These are phyloP conservation scores for Acanthamoeba quina DNA, from an alignment of 208 protist species.

Conservation along the genomic window DNA sequence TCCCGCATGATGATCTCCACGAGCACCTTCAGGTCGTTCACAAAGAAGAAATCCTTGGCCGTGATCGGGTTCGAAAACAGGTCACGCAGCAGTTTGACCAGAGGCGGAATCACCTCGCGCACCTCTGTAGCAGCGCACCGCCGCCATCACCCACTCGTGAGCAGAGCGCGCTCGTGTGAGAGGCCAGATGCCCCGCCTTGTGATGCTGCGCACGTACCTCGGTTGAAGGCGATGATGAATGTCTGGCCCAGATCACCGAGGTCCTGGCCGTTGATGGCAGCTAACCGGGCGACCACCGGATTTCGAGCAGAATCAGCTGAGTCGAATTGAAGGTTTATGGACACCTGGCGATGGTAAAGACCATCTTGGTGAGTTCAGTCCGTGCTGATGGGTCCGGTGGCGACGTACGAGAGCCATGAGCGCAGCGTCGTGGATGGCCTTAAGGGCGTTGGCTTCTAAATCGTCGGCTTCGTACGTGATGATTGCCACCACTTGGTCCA, in stretches of 20 bases:
- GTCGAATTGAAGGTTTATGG: not conserved
- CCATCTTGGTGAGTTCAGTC: too few relatives aligned
- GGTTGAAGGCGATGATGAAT: constrained; percentile 50
- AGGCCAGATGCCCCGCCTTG: too few relatives aligned
- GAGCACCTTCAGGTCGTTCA: constrained; percentile 59
- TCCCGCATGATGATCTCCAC: constrained; percentile 64
- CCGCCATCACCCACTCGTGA: too few relatives aligned
- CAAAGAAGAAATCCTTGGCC: constrained; percentile 44
- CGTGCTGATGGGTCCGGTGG: not conserved
- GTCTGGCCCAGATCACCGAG: constrained; percentile 13
- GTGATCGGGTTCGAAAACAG: constrained; percentile 18
- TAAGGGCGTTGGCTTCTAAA: not conserved
- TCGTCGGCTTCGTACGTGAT: not conserved
- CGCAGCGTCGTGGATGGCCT: constrained; percentile 21
- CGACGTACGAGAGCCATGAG: not conserved
- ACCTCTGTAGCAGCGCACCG: too few relatives aligned
- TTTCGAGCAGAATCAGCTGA: not conserved
- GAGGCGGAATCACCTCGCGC: constrained; percentile 10
- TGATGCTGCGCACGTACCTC: not conserved
- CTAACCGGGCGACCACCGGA: not conserved
- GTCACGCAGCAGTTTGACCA: constrained; percentile 31
- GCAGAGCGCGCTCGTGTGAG: too few relatives aligned
- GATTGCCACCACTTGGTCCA: not conserved
- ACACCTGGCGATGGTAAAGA: not conserved
- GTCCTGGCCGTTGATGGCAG: constrained; percentile 13